Evolutionary conservation across 208 protist genomes (phyloP).

Genomic region (Trypanosoma melophagium): DNA sequence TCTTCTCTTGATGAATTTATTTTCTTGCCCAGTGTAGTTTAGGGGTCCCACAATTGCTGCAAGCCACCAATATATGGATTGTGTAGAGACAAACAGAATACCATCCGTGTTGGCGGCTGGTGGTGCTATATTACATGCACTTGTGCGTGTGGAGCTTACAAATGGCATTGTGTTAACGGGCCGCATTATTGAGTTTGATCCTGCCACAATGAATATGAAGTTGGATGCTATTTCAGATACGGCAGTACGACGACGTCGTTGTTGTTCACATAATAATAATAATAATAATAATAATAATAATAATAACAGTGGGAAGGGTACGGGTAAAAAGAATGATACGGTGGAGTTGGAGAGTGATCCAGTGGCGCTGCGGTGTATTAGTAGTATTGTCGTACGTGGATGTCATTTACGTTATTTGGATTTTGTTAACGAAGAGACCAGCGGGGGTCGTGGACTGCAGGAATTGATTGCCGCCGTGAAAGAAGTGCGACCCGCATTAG

Average conservation of each 20-base stretch:
- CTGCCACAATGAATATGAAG: constrained; percentile 76
- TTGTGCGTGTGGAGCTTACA: constrained; percentile 70
- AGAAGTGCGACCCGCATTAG: constrained; percentile 19
- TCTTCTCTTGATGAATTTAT: background rate
- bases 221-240: constrained; percentile 65
- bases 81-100: constrained; percentile 31
- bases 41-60: background rate
- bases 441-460: constrained; percentile 43
- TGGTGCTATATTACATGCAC: constrained; percentile 43
- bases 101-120: constrained; percentile 48
- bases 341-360: constrained; percentile 40
- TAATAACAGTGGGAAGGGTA: too few species aligned
- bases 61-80: constrained; percentile 14
- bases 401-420: constrained; percentile 64
- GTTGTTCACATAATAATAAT: constrained; percentile 14
- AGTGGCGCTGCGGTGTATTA: constrained; percentile 52
- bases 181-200: constrained; percentile 65
- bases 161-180: constrained; percentile 69
- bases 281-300: background rate
- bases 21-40: too few species aligned
- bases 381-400: constrained; percentile 66
- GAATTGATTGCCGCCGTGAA: constrained; percentile 35
- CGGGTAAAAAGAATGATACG: background rate
- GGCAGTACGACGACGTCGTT: constrained; percentile 39
- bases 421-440: constrained; percentile 54